These are phyloP conservation scores for Ganoderma boninense DNA, from an alignment of 1,284 basidiomycete genomes.

Conservation along the genomic window DNA sequence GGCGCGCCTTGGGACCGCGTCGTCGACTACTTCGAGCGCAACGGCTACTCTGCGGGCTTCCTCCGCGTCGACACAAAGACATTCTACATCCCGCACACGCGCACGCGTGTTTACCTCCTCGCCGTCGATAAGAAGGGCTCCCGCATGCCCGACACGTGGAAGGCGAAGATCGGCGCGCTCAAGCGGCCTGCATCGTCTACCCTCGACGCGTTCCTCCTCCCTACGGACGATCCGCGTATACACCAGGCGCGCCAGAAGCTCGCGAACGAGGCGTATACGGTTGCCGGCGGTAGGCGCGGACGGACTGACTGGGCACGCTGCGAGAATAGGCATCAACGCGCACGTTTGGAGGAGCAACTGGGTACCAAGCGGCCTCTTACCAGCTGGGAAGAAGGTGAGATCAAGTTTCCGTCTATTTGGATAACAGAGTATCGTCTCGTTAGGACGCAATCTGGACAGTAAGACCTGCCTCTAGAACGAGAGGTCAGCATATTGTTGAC, in stretches of 20 bases:
- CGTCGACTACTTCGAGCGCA: slow-evolving; percentile 77
- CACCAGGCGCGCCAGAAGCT: slow-evolving; percentile 89
- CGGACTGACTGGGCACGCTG: slow-evolving; percentile 93
- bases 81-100: slow-evolving; percentile 95
- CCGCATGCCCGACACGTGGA: slow-evolving; percentile 77
- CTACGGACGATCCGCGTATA: slow-evolving; percentile 91
- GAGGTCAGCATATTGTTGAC: neutral
- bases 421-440: neutral
- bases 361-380: slow-evolving; percentile 90
- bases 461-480: neutral
- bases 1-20: slow-evolving; percentile 89
- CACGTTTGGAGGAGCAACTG: slow-evolving; percentile 84
- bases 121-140: slow-evolving; percentile 74
- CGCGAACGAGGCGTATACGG: slow-evolving; percentile 69
- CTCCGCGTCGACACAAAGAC: slow-evolving; percentile 90
- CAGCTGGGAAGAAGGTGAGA: slow-evolving; percentile 89
- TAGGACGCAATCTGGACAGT: neutral
- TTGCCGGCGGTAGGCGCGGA: slow-evolving; percentile 68
- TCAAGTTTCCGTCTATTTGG: neutral
- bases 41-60: slow-evolving; percentile 81
- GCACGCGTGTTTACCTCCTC: slow-evolving; percentile 88
- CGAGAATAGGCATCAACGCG: slow-evolving; percentile 91
- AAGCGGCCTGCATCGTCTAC: slow-evolving; percentile 89
- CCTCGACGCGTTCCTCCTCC: slow-evolving; percentile 91
- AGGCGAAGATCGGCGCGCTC: slow-evolving; percentile 69